These are phyloP conservation scores for Hymenoscyphus infarciens DNA, from an alignment of 2,329 filamentous ascomycete genomes.

Conservation along the genomic window DNA sequence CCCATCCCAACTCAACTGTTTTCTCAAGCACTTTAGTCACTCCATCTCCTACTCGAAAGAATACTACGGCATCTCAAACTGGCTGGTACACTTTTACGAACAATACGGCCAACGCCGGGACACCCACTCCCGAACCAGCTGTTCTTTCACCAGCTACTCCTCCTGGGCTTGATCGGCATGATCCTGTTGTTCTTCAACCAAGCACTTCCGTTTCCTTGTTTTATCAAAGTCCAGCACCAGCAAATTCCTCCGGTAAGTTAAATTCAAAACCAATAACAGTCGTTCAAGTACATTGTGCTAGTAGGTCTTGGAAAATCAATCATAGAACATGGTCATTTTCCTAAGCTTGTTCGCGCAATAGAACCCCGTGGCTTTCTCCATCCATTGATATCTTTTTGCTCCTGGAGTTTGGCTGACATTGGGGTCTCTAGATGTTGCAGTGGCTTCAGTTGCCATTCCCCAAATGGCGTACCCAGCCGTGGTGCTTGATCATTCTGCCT, in stretches of 20 bases:
- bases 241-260: constrained; percentile 11
- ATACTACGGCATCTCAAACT: constrained; percentile 1
- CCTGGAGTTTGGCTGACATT: neutral
- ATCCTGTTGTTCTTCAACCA: constrained; percentile 11
- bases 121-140: constrained; percentile 6
- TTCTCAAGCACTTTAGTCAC: neutral
- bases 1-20: neutral
- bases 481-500: constrained; percentile 13
- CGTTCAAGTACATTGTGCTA: neutral
- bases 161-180: constrained; percentile 9
- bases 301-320: neutral
- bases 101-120: constrained; percentile 3
- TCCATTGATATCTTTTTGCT: neutral
- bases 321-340: neutral
- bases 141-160: constrained; percentile 10
- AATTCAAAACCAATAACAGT: neutral
- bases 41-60: neutral
- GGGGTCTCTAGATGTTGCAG: constrained; percentile 6
- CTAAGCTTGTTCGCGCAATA: neutral
- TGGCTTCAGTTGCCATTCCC: constrained; percentile 11
- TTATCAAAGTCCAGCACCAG: constrained; percentile 8
- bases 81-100: constrained; percentile 7
- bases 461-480: constrained; percentile 15
- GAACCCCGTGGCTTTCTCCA: neutral
- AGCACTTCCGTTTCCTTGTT: constrained; percentile 10